Percentiles rank a stretch among this genome's conserved stretches.
Evolutionary conservation across 2,329 filamentous ascomycete species (phyloP).

Genomic region (Dactylonectria estremocensis): DNA sequence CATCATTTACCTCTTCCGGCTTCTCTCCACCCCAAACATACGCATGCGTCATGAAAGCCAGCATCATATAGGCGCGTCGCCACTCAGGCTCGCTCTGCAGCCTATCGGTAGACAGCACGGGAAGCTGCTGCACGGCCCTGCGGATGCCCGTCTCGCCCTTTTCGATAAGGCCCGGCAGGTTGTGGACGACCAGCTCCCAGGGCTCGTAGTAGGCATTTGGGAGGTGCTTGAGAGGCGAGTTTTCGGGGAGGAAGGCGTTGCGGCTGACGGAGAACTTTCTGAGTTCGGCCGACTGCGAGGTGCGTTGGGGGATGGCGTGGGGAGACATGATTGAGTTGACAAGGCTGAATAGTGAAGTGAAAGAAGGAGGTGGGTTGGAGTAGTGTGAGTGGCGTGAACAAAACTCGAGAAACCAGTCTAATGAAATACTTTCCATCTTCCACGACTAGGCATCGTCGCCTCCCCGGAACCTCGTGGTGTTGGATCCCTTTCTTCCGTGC

Average conservation of each 20-base stretch:
- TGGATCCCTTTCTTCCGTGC: conserved; percentile 7
- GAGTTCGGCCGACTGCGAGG: conserved; percentile 48
- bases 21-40: conserved; percentile 91
- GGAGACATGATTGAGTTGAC: conserved; percentile 56
- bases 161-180: conserved; percentile 78
- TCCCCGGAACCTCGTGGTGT: background rate
- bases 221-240: conserved; percentile 76
- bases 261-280: conserved; percentile 58
- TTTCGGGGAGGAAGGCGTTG: conserved; percentile 84
- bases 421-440: conserved; percentile 19
- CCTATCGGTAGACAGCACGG: conserved; percentile 76
- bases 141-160: conserved; percentile 75
- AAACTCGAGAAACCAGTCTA: conserved; percentile 21
- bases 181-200: conserved; percentile 81
- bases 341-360: conserved; percentile 2
- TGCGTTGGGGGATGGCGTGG: conserved; percentile 53
- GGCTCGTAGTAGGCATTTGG: conserved; percentile 81
- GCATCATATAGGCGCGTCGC: conserved; percentile 84
- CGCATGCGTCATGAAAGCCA: conserved; percentile 85
- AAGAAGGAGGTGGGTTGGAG: background rate
- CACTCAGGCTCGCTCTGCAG: conserved; percentile 80
- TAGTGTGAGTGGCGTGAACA: conserved; percentile 7
- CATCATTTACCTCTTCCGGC: conserved; percentile 75
- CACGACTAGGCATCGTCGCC: background rate
- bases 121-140: conserved; percentile 74